These are phyloP conservation scores for Candida orba DNA, from an alignment of 805 yeast species.

Conservation along the genomic window DNA sequence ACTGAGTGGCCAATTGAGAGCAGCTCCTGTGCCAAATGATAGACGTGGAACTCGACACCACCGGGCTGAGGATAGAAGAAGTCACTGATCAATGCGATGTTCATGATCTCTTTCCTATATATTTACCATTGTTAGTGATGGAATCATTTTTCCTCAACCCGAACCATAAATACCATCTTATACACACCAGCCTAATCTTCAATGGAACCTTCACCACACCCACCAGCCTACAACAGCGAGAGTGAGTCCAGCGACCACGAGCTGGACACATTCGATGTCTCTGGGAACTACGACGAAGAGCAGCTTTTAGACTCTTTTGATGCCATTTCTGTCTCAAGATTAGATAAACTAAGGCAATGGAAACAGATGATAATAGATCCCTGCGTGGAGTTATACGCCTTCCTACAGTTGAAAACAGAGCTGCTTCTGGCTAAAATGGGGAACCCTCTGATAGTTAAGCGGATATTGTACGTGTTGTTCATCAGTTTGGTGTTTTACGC, in stretches of 20 bases:
- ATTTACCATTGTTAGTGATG: background rate
- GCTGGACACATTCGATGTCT: background rate
- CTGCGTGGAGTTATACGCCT: conserved; percentile 30
- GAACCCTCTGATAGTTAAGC: conserved; percentile 75
- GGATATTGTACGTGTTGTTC: conserved; percentile 64
- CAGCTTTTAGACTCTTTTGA: conserved; percentile 2
- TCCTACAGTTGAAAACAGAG: conserved; percentile 42
- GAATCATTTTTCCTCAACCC: background rate
- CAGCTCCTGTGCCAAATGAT: conserved; percentile 80
- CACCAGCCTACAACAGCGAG: conserved; percentile 2
- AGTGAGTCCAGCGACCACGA: background rate
- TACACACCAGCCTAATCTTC: too few species aligned
- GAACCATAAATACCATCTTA: background rate
- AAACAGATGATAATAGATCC: conserved; percentile 37
- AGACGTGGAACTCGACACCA: conserved; percentile 93
- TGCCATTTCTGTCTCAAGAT: background rate
- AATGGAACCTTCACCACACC: conserved; percentile 4
- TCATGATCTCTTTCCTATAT: background rate
- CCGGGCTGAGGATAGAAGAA: conserved; percentile 98
- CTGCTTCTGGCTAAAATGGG: conserved; percentile 57
- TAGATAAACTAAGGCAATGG: conserved; percentile 5
- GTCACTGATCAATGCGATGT: conserved; percentile 68
- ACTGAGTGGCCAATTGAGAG: conserved; percentile 81
- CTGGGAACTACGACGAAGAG: background rate
- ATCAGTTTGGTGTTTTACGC: conserved; percentile 53